These are phyloP conservation scores for Alternaria arborescens DNA, from an alignment of 2,329 filamentous ascomycete species.

Conservation along the genomic window DNA sequence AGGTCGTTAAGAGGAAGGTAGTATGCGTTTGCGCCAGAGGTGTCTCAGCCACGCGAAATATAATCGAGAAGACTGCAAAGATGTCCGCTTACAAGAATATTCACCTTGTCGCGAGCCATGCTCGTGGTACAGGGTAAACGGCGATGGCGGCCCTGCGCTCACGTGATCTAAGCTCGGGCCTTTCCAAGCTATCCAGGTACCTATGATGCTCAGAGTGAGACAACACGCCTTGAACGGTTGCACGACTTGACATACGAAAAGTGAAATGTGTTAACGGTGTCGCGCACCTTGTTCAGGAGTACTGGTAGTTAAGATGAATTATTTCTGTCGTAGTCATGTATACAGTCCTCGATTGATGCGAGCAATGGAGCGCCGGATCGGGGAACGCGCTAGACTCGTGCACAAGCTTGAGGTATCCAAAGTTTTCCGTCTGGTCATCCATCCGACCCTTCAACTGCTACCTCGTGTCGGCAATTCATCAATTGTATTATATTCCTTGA, in stretches of 20 bases:
- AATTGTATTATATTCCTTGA: constrained; percentile 41
- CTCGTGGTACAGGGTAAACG: background rate
- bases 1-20: background rate
- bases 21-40: background rate
- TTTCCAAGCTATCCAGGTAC: background rate
- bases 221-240: background rate
- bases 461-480: constrained; percentile 15
- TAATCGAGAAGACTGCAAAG: background rate
- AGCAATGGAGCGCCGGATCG: constrained; percentile 20
- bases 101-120: background rate
- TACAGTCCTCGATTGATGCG: background rate
- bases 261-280: background rate
- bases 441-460: constrained; percentile 27
- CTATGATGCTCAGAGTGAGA: background rate
- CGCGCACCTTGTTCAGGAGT: rapidly evolving
- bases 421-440: constrained; percentile 29
- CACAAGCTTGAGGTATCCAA: constrained; percentile 30
- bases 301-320: background rate
- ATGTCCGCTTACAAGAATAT: background rate
- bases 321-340: background rate
- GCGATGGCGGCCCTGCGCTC: background rate
- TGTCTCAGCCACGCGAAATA: background rate
- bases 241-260: background rate
- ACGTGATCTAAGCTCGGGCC: constrained; percentile 13
- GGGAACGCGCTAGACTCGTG: constrained; percentile 28